These are phyloP conservation scores for Lotmaria passim DNA, from an alignment of 208 protist genomes.

Conservation along the genomic window DNA sequence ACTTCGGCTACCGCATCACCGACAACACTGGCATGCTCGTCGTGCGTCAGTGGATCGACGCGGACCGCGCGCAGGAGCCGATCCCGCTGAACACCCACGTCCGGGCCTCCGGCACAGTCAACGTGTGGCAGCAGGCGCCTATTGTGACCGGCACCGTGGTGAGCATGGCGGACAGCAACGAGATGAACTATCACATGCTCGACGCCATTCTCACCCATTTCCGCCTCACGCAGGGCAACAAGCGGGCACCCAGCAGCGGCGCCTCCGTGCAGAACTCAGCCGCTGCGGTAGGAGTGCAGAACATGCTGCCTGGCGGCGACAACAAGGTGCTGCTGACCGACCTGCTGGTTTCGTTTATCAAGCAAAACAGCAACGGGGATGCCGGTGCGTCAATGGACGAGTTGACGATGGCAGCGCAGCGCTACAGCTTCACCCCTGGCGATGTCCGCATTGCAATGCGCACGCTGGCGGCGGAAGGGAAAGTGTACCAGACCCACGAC, in stretches of 20 bases:
- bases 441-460: constrained; percentile 80
- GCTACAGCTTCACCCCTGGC: constrained; percentile 65
- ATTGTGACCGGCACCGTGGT: constrained; percentile 88
- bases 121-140: constrained; percentile 85
- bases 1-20: constrained; percentile 84
- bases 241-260: constrained; percentile 28
- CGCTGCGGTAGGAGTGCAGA: constrained; percentile 59
- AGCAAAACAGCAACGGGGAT: constrained; percentile 60
- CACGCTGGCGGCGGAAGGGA: constrained; percentile 73
- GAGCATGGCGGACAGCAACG: constrained; percentile 86
- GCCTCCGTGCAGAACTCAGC: constrained; percentile 65
- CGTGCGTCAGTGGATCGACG: constrained; percentile 87
- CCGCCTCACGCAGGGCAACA: constrained; percentile 74
- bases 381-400: constrained; percentile 84
- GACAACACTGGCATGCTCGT: constrained; percentile 86
- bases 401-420: constrained; percentile 60
- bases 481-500: constrained; percentile 88
- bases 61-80: constrained; percentile 60
- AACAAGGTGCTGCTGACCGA: constrained; percentile 78
- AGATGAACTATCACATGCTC: constrained; percentile 89
- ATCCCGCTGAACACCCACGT: constrained; percentile 83
- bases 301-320: constrained; percentile 74
- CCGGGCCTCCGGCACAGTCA: constrained; percentile 83
- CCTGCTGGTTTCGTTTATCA: constrained; percentile 75
- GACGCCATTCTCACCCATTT: constrained; percentile 90